phyloP scores from a whole-genome alignment of 1,284 basidiomycete genomes.

The Boletus semigastroideus region DNA sequence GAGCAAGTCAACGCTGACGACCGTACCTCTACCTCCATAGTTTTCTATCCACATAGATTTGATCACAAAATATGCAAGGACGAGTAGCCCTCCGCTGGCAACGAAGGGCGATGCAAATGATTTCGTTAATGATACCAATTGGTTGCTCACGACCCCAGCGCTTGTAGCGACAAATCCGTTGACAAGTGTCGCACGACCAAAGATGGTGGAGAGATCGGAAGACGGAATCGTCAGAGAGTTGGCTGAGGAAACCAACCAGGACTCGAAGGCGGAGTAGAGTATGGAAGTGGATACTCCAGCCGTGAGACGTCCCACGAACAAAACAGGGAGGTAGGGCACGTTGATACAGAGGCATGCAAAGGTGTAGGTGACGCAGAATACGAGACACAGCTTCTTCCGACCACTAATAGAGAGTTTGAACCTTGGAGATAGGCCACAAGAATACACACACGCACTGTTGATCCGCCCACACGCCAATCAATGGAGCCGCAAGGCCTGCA shows the following conservation, averaged over 20 bases:
- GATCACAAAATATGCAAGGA: slow-evolving; percentile 58
- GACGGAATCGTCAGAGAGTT: slow-evolving; percentile 50
- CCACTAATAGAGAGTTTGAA: slow-evolving; percentile 39
- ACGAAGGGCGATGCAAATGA: slow-evolving; percentile 64
- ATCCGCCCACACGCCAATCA: slow-evolving; percentile 75
- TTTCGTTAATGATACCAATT: slow-evolving; percentile 48
- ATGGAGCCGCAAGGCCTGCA: slow-evolving; percentile 63
- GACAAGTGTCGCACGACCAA: slow-evolving; percentile 68
- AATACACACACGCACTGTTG: slow-evolving; percentile 51
- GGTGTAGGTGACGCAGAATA: slow-evolving; percentile 66
- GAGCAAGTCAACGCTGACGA: slow-evolving; percentile 39
- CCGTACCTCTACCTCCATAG: slow-evolving; percentile 48
- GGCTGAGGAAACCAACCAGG: slow-evolving; percentile 68
- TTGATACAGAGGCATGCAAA: slow-evolving; percentile 58
- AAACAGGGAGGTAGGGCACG: slow-evolving; percentile 53
- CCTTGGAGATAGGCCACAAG: neutral
- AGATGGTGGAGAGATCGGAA: slow-evolving; percentile 62
- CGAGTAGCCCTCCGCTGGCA: slow-evolving; percentile 56
- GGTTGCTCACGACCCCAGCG: slow-evolving; percentile 65
- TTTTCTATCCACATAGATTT: slow-evolving; percentile 64
- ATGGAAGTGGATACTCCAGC: slow-evolving; percentile 74
- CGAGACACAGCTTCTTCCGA: slow-evolving; percentile 61
- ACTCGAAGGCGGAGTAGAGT: slow-evolving; percentile 72
- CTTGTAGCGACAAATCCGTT: slow-evolving; percentile 70
- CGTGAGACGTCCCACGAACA: slow-evolving; percentile 59